Evolutionary conservation across 805 yeast genomes (phyloP).

Genomic region (Saturnispora serradocipensis): DNA sequence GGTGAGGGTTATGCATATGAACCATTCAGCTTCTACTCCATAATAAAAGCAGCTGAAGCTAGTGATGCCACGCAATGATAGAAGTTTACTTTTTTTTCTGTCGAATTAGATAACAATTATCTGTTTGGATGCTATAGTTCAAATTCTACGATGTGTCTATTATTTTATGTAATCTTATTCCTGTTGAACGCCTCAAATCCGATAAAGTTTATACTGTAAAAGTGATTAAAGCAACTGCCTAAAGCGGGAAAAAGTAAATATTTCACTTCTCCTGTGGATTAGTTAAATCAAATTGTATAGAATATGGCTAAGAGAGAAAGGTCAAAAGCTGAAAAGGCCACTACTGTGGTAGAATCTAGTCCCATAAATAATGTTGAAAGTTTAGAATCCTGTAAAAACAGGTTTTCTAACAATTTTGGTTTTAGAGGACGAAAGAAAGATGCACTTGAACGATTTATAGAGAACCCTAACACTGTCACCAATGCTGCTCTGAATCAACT

Average conservation of each 20-base stretch:
- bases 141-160: background rate
- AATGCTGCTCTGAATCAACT: slow-evolving; percentile 45
- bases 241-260: background rate
- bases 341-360: background rate
- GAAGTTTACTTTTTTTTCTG: background rate
- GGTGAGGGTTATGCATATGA: slow-evolving; percentile 66
- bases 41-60: slow-evolving; percentile 15
- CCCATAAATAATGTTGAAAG: background rate
- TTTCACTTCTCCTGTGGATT: background rate
- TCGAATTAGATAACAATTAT: background rate
- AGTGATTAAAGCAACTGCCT: background rate
- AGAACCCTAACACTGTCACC: slow-evolving; percentile 35
- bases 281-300: background rate
- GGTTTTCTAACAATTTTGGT: background rate
- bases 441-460: slow-evolving; percentile 42
- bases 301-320: background rate
- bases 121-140: background rate
- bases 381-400: slow-evolving; percentile 2
- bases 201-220: background rate
- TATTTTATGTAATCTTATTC: background rate
- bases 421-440: slow-evolving; percentile 38
- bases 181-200: background rate
- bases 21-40: slow-evolving; percentile 45
- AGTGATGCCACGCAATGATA: slow-evolving; percentile 1
- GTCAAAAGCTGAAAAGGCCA: background rate